Conservation (phyloP, 345 rosid genomes). For the thale cress (Arabidopsis thaliana) region TAIR10.1 NC_003076.8:1468001-1468500, state of each 20-base stretch:
- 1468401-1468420: conserved; percentile 31
- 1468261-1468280: not conserved
- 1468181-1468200: not conserved
- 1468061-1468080: not conserved
- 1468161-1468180: not conserved
- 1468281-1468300: conserved; percentile 26
- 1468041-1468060: not conserved
- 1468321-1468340: not conserved
- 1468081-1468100: not conserved
- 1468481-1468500: not conserved
- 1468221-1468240: too few species aligned
- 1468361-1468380: conserved; percentile 33
- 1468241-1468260: conserved; percentile 10
- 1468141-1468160: conserved; percentile 3
- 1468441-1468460: conserved; percentile 29
- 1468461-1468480: conserved; percentile 19
- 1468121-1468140: conserved; percentile 4
- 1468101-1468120: not conserved
- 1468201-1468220: not conserved
- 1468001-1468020: not conserved
- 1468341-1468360: conserved; percentile 1
- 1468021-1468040: not conserved
- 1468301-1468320: conserved; percentile 21
- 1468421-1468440: not conserved
- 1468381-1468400: conserved; percentile 33